Conservation (phyloP, 108 stramenopile species). For the Cyclotella sp. region DNA sequence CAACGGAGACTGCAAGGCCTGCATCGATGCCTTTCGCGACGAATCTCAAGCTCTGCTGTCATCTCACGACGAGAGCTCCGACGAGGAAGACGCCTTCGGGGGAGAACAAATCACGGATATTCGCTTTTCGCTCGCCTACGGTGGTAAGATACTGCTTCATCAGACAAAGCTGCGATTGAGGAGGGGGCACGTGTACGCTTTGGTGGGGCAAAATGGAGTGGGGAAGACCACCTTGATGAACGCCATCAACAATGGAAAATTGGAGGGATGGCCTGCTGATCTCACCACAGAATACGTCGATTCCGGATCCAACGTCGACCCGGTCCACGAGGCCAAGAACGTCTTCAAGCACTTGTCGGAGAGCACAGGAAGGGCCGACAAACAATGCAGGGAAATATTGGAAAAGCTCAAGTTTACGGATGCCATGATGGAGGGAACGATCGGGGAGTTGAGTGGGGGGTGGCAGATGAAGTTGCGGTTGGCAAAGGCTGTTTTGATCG, state of each 20-base stretch:
- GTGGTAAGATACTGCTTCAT: slow-evolving; percentile 97
- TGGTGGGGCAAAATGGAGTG: slow-evolving; percentile 96
- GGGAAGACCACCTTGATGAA: slow-evolving; percentile 99
- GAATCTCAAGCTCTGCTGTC: slow-evolving; percentile 56
- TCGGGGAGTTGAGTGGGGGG: slow-evolving; percentile 95
- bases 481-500: slow-evolving; percentile 77
- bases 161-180: slow-evolving; percentile 92
- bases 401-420: slow-evolving; percentile 87
- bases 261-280: slow-evolving; percentile 96
- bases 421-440: slow-evolving; percentile 85
- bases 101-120: slow-evolving; percentile 94
- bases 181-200: slow-evolving; percentile 96
- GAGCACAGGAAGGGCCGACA: slow-evolving; percentile 61
- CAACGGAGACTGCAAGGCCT: slow-evolving; percentile 16
- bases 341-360: slow-evolving; percentile 65
- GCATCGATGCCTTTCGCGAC: slow-evolving; percentile 62
- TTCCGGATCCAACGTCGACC: slow-evolving; percentile 92
- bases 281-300: slow-evolving; percentile 95
- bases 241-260: slow-evolving; percentile 95
- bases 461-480: slow-evolving; percentile 97
- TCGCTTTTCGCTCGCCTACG: slow-evolving; percentile 96
- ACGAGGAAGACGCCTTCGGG: slow-evolving; percentile 88
- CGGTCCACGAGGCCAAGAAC: slow-evolving; percentile 78
- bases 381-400: slow-evolving; percentile 76
- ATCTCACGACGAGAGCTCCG: slow-evolving; percentile 72